These are phyloP conservation scores for Naganishia antarctica DNA, from an alignment of 768 basidiomycete genomes.

Conservation along the genomic window DNA sequence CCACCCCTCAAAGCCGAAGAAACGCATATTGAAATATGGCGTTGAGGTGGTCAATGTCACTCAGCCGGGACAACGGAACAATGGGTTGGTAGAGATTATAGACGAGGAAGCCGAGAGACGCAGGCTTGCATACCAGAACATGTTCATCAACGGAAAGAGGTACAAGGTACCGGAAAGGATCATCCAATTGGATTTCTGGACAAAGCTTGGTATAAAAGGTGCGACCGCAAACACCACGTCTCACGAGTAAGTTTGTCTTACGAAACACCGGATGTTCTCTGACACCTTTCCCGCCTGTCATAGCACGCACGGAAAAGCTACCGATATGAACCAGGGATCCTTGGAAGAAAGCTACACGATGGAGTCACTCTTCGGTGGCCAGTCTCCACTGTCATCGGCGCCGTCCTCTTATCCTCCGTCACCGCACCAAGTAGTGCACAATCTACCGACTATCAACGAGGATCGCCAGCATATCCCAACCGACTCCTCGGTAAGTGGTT, in stretches of 20 bases:
- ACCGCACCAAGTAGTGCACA: not conserved
- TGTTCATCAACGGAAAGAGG: constrained; percentile 59
- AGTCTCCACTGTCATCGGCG: constrained; percentile 26
- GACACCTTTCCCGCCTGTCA: too few species aligned
- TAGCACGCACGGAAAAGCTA: not conserved
- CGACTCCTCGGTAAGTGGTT: not conserved
- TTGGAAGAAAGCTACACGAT: constrained; percentile 3
- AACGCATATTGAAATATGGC: constrained; percentile 70
- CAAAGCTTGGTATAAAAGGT: constrained; percentile 52
- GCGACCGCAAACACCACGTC: not conserved
- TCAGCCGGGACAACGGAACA: constrained; percentile 71
- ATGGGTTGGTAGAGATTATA: constrained; percentile 84
- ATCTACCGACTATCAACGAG: constrained; percentile 11
- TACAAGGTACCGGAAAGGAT: constrained; percentile 90
- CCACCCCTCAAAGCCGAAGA: constrained; percentile 64
- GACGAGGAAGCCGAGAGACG: constrained; percentile 53
- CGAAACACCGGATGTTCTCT: too few species aligned
- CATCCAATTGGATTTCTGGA: constrained; percentile 94
- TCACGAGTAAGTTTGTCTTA: not conserved
- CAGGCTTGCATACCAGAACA: constrained; percentile 38
- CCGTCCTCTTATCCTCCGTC: constrained; percentile 17
- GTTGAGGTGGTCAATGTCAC: constrained; percentile 66
- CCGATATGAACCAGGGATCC: too few species aligned
- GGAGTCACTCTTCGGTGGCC: constrained; percentile 26
- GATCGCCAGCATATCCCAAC: not conserved